Conservation (phyloP, 163 green algal species). For the Scenedesmus sp. region DNA sequence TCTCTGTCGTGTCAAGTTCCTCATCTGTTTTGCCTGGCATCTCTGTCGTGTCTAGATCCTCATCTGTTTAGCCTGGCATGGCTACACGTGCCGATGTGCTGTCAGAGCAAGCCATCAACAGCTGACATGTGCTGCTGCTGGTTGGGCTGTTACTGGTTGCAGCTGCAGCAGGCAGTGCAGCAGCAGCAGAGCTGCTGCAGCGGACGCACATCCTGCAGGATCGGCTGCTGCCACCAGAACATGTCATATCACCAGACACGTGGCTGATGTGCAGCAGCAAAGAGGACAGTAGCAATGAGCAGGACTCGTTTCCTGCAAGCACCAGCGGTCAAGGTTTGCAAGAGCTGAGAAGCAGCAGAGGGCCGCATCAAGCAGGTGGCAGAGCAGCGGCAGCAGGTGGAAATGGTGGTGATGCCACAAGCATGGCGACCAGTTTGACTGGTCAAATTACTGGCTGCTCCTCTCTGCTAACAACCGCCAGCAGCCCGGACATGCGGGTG, state of each 20-base stretch:
- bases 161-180: slow-evolving; percentile 13
- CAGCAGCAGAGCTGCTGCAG: slow-evolving; percentile 19
- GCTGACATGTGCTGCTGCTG: background rate
- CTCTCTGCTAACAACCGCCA: slow-evolving; percentile 7
- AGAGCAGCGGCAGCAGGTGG: background rate
- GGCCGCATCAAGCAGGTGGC: background rate
- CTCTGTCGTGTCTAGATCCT: too few species aligned
- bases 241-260: background rate
- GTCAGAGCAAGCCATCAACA: background rate
- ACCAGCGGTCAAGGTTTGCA: background rate
- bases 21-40: too few species aligned
- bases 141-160: background rate
- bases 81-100: background rate
- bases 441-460: background rate
- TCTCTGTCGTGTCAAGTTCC: too few species aligned
- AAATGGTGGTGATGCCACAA: background rate
- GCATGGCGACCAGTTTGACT: slow-evolving; percentile 5
- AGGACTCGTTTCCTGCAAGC: background rate
- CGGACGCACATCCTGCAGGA: background rate
- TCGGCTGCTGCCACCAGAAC: slow-evolving; percentile 14
- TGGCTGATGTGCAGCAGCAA: slow-evolving; percentile 1
- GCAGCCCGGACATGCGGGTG: background rate
- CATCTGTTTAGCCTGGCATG: background rate
- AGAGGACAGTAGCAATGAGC: background rate
- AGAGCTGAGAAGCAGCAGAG: background rate